Conservation (phyloP, 345 rosid genomes). For the Arabis alpina region DNA sequence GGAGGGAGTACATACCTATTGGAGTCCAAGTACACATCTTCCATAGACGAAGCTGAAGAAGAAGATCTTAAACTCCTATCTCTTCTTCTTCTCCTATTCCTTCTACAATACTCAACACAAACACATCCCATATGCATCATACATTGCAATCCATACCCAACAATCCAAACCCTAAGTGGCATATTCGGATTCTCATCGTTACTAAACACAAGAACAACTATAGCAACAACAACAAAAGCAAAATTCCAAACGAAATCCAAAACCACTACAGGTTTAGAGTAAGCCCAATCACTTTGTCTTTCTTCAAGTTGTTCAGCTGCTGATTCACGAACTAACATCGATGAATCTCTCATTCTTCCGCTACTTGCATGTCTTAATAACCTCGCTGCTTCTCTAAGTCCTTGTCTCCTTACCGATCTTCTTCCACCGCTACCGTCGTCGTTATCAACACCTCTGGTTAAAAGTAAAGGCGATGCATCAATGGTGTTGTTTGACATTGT, state of each 20-base stretch:
- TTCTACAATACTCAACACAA: constrained; percentile 69
- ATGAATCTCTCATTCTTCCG: constrained; percentile 93
- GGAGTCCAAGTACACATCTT: constrained; percentile 54
- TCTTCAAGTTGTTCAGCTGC: constrained; percentile 98
- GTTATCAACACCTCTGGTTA: constrained; percentile 36
- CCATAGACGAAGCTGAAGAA: constrained; percentile 29
- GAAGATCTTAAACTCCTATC: constrained; percentile 37
- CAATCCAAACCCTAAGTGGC: constrained; percentile 87
- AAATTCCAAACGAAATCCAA: constrained; percentile 87
- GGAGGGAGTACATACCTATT: no score
- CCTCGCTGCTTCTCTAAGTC: constrained; percentile 81
- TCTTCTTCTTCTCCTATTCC: constrained; percentile 54
- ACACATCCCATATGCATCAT: constrained; percentile 85
- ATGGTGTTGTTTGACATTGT: constrained; percentile 52
- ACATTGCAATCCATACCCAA: constrained; percentile 85
- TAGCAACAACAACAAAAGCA: constrained; percentile 79
- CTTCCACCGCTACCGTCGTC: constrained; percentile 33
- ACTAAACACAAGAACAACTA: constrained; percentile 61
- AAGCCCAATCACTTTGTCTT: constrained; percentile 98
- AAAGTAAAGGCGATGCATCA: constrained; percentile 70
- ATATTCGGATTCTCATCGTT: constrained; percentile 59
- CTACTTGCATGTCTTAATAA: constrained; percentile 91
- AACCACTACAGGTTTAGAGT: constrained; percentile 89
- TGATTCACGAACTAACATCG: constrained; percentile 89
- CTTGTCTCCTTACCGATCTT: constrained; percentile 64